Evolutionary conservation across 345 rosid species (phyloP).

Genomic region (Lumnitzera racemosa): DNA sequence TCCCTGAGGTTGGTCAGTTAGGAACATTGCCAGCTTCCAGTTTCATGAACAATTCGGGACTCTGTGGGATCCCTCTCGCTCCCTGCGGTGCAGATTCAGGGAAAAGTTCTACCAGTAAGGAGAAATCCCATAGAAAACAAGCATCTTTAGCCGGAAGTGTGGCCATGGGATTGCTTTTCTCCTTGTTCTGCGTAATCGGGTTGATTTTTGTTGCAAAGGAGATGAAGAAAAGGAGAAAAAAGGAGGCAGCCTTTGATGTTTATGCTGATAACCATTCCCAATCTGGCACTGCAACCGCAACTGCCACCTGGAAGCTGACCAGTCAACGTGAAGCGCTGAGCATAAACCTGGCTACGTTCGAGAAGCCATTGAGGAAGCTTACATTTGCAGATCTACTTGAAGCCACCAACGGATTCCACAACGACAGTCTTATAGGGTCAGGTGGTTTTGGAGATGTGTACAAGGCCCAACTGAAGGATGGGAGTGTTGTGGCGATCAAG

Average conservation of each 20-base stretch:
- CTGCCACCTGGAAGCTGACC: slow-evolving; percentile 64
- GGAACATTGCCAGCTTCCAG: slow-evolving; percentile 57
- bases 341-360: slow-evolving; percentile 79
- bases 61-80: slow-evolving; percentile 77
- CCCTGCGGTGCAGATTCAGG: slow-evolving; percentile 28
- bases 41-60: slow-evolving; percentile 73
- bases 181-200: slow-evolving; percentile 65
- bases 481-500: slow-evolving; percentile 87
- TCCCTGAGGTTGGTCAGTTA: slow-evolving; percentile 77
- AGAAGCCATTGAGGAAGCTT: slow-evolving; percentile 73
- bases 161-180: slow-evolving; percentile 84
- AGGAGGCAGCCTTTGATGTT: slow-evolving; percentile 46
- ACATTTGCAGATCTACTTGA: slow-evolving; percentile 90
- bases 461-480: slow-evolving; percentile 82
- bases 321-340: slow-evolving; percentile 72
- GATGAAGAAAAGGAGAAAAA: slow-evolving; percentile 59
- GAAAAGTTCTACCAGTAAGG: slow-evolving; percentile 25
- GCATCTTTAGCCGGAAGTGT: slow-evolving; percentile 64
- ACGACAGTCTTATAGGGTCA: slow-evolving; percentile 79
- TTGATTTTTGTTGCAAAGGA: slow-evolving; percentile 58
- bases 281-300: slow-evolving; percentile 56
- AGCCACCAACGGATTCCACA: slow-evolving; percentile 82
- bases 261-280: slow-evolving; percentile 56
- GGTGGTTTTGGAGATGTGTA: slow-evolving; percentile 99
- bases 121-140: slow-evolving; percentile 39